Evolutionary conservation across 768 basidiomycete genomes (phyloP), one percentile per base, ranked within the genome.

Genomic region (Phaeotremella fagi): DNA sequence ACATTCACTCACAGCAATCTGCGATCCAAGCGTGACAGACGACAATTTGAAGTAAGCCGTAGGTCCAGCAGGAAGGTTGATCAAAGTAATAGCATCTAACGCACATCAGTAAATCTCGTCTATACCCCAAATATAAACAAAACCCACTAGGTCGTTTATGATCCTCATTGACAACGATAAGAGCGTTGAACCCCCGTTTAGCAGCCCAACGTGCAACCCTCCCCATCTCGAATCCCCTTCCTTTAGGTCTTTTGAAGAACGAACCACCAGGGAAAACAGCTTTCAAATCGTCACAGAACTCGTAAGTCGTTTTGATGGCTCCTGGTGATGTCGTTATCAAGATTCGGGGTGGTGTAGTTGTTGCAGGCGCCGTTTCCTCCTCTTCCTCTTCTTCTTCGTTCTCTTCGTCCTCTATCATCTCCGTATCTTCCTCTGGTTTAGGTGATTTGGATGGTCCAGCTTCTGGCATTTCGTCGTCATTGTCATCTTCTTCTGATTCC

Each of bases 1-100:
- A 26, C 24, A 14, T 9, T 1, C n/a, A 63, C 73, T 45, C 24
- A 90, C 90, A 68, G 83, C 87, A 37, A 98, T 94, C 60, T 89
- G 79, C 72, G 85, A 82, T 11, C 90, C 86, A 18, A 91, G 80
- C 65, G 89, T 83, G 33, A 98, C 79, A 4, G 90, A 92, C 0
- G 88, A 85, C 36, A 99, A 79, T 71, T 88, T 94, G 80, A 98
- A 97, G 73, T 92, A 92, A 0, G 92, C 92, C 1, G 89, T 88
- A 0, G 95, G 95, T 12, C 95, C 95, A 47, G 83, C 78, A 0
- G 95, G 95, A 12, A 99, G 82, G 68, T 94, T 83, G 38, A 90
- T 82, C 48, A 98, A 76, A 0, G 94, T 97, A 58, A 99, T 84
- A 2, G 91, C 90, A 75, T 94, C 95, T 98, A 36, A n/a, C 46